Base-by-base conservation (phyloP, 1,284 basidiomycete species). In the Veloporphyrellus conicus region DNA sequence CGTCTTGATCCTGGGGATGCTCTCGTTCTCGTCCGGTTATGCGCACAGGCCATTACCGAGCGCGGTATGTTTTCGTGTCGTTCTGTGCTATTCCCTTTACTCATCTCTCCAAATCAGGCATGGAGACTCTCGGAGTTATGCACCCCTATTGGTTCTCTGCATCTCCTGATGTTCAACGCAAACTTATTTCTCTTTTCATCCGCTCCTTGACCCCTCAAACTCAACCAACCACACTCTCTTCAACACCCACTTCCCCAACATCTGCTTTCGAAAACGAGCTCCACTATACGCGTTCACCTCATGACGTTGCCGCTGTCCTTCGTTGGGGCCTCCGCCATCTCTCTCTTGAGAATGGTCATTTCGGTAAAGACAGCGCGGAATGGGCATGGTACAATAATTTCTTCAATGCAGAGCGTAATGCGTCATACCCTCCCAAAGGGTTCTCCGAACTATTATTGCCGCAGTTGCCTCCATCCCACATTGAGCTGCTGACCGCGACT, bases 141-240 rank as follows among this genome's bases (percentile, higher is more conserved):
- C 82, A 84, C 57, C 84, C 87, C 5, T 82, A 88, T 61, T 89
- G 84, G 85, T 73, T 85, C 59, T 83, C 85, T 36, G 73, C 86
- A 15, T 86, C 83, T 15, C 77, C 78, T 9, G 76, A 79, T 10
- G 66, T 75, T 27, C 87, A 89, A 63, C 78, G 77, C 57, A 78
- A 70, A 57, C 78, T 89, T 29, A 79, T 87, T 45, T 84, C 84
- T 19, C 73, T 82, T 50, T 88, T 82, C 66, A 71, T 89, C 54
- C 77, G 76, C 54, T 84, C 84, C 6, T 71, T 84, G 62, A 67
- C 72, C 56, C 59, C 75, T 35, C 71, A 71, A 53, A 71, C 54
- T 54, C 64, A 71, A 34, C 68, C 62, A 49, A 67, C 71, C 58
- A 73, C 75, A 25, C 70, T 77, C 66, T 68, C 79, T 69, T 69